A percentile compares a stretch with the other conserved stretches of the same genome.
These are phyloP conservation scores for Fusarium guadeloupense DNA, from an alignment of 2,329 filamentous ascomycete species.

Conservation along the genomic window DNA sequence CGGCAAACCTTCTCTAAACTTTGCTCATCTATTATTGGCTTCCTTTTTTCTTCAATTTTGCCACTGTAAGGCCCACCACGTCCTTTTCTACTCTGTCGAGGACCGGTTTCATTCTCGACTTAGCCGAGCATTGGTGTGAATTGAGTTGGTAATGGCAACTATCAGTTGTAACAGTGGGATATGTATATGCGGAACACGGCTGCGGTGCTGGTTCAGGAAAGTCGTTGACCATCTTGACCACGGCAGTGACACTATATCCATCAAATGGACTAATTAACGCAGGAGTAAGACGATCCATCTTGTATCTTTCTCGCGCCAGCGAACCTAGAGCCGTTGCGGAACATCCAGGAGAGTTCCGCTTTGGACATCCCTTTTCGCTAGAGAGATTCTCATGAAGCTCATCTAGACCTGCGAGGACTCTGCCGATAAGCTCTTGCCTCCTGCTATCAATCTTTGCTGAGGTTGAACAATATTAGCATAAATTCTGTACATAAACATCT, in stretches of 20 bases:
- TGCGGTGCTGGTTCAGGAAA: neutral
- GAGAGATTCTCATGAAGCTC: fast-evolving
- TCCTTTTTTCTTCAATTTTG: neutral
- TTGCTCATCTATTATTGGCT: no score
- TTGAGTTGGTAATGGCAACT: no score
- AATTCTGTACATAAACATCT: fast-evolving
- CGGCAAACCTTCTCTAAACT: no score
- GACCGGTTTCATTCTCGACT: no score
- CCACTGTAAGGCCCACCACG: no score
- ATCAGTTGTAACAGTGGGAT: no score
- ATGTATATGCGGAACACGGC: no score
- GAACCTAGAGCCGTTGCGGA: neutral
- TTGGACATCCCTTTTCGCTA: fast-evolving
- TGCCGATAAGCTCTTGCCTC: neutral
- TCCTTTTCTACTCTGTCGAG: no score
- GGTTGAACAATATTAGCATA: neutral
- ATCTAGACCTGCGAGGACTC: fast-evolving
- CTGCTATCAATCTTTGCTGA: neutral
- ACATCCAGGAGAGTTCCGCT: neutral
- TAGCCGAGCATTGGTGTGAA: no score
- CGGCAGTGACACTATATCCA: neutral
- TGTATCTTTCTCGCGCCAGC: neutral
- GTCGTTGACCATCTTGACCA: fast-evolving
- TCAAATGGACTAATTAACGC: neutral
- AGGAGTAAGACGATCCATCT: neutral